phyloP scores from a whole-genome alignment of 192 early-diverging fungal genomes.

The Spinellus fusiger region DNA sequence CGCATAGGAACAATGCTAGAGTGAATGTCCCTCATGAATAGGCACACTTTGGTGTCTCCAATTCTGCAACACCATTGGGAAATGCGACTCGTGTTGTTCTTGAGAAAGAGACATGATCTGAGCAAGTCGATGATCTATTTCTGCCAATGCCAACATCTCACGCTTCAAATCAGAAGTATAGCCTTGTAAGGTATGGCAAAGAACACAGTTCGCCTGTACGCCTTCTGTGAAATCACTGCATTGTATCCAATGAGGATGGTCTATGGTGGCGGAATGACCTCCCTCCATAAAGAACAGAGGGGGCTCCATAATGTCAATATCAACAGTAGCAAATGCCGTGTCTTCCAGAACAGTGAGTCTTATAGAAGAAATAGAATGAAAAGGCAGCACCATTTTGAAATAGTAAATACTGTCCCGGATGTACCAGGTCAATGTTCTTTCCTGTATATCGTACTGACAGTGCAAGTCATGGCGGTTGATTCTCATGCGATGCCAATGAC shows the following conservation, averaged over 20 bases:
- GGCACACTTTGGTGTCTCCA: constrained; percentile 18
- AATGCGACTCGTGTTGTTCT: background rate
- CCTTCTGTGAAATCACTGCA: constrained; percentile 64
- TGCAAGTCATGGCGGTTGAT: constrained; percentile 45
- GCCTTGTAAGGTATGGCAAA: constrained; percentile 48
- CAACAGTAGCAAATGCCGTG: constrained; percentile 41
- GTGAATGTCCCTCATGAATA: constrained; percentile 1
- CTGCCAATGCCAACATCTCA: constrained; percentile 20
- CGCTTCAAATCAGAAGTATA: constrained; percentile 21
- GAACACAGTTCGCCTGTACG: constrained; percentile 49
- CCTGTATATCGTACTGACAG: constrained; percentile 46
- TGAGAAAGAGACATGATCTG: constrained; percentile 17
- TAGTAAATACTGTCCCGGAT: constrained; percentile 48
- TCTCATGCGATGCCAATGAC: constrained; percentile 58
- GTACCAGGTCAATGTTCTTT: constrained; percentile 49
- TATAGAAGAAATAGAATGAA: constrained; percentile 41
- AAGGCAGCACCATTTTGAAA: constrained; percentile 58
- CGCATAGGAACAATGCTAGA: constrained; percentile 1
- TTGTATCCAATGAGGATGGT: constrained; percentile 40
- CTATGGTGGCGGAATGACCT: background rate
- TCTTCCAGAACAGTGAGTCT: constrained; percentile 37
- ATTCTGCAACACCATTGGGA: background rate
- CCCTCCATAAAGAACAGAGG: constrained; percentile 61
- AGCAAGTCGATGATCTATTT: constrained; percentile 13
- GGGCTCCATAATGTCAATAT: constrained; percentile 43